A percentile compares a stretch with the other conserved stretches of the same genome.
Conservation (phyloP, 768 basidiomycete genomes). For the Suillus occidentalis region DNA sequence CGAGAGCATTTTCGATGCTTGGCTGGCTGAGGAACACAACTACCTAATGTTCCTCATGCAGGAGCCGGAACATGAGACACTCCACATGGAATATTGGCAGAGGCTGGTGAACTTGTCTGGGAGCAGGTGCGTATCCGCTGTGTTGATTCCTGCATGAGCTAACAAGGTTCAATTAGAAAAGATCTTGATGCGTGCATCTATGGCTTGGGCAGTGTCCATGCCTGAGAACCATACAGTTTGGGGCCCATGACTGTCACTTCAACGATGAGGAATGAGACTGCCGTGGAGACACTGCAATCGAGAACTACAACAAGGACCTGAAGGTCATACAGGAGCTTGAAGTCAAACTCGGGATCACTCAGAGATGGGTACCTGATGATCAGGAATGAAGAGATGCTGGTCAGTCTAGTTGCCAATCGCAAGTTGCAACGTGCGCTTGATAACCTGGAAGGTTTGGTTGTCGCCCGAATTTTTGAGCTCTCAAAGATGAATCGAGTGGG, state of each 20-base stretch:
- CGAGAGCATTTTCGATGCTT: constrained; percentile 1
- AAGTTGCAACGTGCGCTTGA: constrained; percentile 16
- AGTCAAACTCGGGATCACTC: neutral
- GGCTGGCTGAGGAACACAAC: constrained; percentile 11
- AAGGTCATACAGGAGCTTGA: neutral
- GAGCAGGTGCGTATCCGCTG: constrained; percentile 11
- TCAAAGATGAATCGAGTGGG: constrained; percentile 17
- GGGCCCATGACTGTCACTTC: neutral
- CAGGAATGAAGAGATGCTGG: constrained; percentile 6
- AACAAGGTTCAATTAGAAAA: neutral
- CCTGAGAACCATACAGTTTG: neutral
- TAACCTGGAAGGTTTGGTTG: constrained; percentile 16
- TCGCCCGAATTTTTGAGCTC: constrained; percentile 21
- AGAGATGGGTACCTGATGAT: neutral
- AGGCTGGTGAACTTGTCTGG: constrained; percentile 5
- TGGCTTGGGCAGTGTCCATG: neutral
- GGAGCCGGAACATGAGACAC: constrained; percentile 12
- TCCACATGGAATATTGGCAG: constrained; percentile 18
- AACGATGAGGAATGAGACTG: neutral
- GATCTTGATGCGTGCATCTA: neutral
- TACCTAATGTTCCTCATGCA: constrained; percentile 5
- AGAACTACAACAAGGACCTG: neutral
- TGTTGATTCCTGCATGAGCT: neutral
- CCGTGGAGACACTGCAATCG: neutral
- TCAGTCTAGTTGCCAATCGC: neutral